phyloP scores from a whole-genome alignment of 2,329 filamentous ascomycete genomes.

The Aaosphaeria pasadenensis region DNA sequence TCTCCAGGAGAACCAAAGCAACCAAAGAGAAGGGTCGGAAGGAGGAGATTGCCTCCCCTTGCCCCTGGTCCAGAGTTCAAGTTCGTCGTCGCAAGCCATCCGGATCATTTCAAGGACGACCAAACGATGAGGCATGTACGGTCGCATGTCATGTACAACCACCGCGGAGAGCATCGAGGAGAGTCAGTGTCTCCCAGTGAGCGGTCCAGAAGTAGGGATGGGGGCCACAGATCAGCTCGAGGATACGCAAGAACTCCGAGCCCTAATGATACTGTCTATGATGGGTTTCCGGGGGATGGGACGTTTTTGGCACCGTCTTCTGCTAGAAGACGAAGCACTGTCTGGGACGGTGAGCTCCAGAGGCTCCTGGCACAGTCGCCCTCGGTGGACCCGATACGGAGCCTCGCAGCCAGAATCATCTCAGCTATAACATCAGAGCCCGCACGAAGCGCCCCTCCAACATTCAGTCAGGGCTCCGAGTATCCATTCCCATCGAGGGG shows the following conservation, averaged over 20 bases:
- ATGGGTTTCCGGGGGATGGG: conserved; percentile 10
- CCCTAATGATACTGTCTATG: conserved; percentile 13
- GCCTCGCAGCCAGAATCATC: conserved; percentile 23
- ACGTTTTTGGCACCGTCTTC: conserved; percentile 7
- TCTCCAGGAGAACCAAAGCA: conserved; percentile 17
- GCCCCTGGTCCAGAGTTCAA: conserved; percentile 28
- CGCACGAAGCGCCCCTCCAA: conserved; percentile 19
- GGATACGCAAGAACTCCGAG: conserved; percentile 19
- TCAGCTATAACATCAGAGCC: conserved; percentile 16
- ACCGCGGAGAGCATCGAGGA: conserved; percentile 18
- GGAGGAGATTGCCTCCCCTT: conserved; percentile 30
- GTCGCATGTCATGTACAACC: conserved; percentile 37
- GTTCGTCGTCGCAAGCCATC: conserved; percentile 33
- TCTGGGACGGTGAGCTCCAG: conserved; percentile 16
- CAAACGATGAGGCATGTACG: conserved; percentile 32
- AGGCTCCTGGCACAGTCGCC: conserved; percentile 16
- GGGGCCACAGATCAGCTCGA: conserved; percentile 7
- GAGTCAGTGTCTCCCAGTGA: conserved; percentile 11
- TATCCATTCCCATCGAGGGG: conserved; percentile 19
- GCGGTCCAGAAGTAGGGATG: conserved; percentile 12
- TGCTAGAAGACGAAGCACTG: conserved; percentile 8
- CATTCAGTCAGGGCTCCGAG: conserved; percentile 16
- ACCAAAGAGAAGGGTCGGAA: conserved; percentile 23
- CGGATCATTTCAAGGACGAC: conserved; percentile 29
- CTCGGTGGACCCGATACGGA: conserved; percentile 14